phyloP scores from a whole-genome alignment of 306 rosid genomes.

The Arachis stenosperma region DNA sequence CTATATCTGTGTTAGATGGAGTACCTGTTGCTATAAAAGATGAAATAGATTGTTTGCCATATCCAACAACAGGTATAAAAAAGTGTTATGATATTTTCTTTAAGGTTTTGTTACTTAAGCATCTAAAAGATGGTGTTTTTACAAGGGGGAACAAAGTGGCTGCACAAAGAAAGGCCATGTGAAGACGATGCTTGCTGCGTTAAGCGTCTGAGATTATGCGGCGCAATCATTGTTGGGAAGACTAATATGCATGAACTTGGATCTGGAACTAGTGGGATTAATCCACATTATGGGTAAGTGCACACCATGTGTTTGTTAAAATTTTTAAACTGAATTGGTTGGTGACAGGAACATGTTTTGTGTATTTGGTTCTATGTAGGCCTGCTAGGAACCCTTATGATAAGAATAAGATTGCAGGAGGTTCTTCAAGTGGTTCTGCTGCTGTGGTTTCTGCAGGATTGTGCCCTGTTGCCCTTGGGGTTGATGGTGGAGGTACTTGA shows the following conservation, averaged over 20 bases:
- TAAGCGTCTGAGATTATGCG: conserved; percentile 71
- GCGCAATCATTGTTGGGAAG: conserved; percentile 86
- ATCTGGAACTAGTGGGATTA: conserved; percentile 92
- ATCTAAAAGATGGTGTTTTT: conserved; percentile 31
- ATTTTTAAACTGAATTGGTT: conserved; percentile 1
- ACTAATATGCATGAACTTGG: conserved; percentile 99
- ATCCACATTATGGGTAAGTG: conserved; percentile 91
- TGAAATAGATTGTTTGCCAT: conserved; percentile 92
- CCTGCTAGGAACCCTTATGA: conserved; percentile 82
- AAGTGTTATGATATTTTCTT: conserved; percentile 14
- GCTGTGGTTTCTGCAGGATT: conserved; percentile 88
- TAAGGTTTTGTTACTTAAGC: conserved; percentile 14
- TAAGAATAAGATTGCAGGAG: conserved; percentile 69
- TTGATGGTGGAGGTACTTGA: conserved; percentile 91
- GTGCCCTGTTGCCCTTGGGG: conserved; percentile 94
- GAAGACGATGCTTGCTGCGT: conserved; percentile 81
- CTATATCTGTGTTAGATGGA: conserved; percentile 82
- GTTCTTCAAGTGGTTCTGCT: conserved; percentile 97
- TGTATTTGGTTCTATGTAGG: conserved; percentile 48
- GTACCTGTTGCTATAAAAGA: conserved; percentile 87
- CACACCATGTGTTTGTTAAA: background rate
- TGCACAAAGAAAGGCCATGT: conserved; percentile 79
- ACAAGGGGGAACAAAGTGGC: conserved; percentile 90
- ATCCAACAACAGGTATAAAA: conserved; percentile 85
- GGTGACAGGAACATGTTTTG: conserved; percentile 23